A percentile compares a stretch with the other conserved stretches of the same genome.
Conservation (phyloP, 176 grass and related monocot species). For the Zizania latifolia region DNA sequence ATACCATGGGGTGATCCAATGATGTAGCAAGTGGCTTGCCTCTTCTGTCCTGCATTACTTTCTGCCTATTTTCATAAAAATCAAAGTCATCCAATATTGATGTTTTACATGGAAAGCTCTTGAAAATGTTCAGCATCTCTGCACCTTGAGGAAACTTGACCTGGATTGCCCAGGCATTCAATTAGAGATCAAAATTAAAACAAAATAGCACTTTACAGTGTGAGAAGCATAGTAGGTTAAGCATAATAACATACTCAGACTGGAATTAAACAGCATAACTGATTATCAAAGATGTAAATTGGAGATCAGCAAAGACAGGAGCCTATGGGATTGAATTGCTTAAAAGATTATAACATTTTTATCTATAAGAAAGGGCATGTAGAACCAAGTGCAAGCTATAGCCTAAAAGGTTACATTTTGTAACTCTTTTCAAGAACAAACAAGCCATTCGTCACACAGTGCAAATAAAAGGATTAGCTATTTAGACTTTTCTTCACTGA, state of each 20-base stretch:
- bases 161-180: constrained; percentile 27
- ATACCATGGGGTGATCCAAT: constrained; percentile 42
- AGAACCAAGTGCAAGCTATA: background rate
- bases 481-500: background rate
- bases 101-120: constrained; percentile 73
- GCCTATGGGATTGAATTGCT: background rate
- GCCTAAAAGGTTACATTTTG: background rate
- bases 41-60: constrained; percentile 83
- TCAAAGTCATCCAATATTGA: constrained; percentile 93
- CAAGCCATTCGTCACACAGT: background rate
- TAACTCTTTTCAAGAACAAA: constrained; percentile 5
- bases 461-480: background rate
- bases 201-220: constrained; percentile 4
- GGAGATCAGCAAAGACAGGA: constrained; percentile 17
- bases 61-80: constrained; percentile 83
- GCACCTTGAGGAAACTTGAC: constrained; percentile 72
- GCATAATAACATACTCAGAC: background rate
- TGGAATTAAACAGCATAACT: background rate
- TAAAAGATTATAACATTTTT: background rate
- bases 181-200: constrained; percentile 10
- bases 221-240: background rate
- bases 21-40: constrained; percentile 38
- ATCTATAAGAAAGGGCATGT: too few species aligned
- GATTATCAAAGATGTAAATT: background rate
- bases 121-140: constrained; percentile 85